Conservation (phyloP, 495 filamentous ascomycete species). For the Talaromyces wortmannii region DNA sequence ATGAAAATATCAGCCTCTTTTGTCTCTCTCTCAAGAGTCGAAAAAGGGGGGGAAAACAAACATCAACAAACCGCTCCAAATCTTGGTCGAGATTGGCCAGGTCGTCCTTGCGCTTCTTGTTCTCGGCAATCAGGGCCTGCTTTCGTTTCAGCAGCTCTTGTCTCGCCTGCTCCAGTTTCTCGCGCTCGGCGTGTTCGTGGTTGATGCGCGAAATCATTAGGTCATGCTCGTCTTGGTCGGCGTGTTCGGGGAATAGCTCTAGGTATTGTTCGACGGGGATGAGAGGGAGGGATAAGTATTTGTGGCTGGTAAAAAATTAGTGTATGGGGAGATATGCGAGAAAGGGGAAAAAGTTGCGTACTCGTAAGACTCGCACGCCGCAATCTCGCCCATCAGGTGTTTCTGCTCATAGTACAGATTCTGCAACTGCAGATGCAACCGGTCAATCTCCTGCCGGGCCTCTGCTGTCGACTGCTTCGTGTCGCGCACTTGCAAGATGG, state of each 20-base stretch:
- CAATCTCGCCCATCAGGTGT: conserved; percentile 84
- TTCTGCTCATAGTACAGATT: conserved; percentile 96
- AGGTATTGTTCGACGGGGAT: conserved; percentile 81
- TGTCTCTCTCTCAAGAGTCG: neutral
- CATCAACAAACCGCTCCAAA: conserved; percentile 83
- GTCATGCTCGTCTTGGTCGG: conserved; percentile 60
- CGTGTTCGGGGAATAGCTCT: conserved; percentile 65
- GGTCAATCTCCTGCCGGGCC: conserved; percentile 83
- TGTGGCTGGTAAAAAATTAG: conserved; percentile 54
- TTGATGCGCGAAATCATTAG: conserved; percentile 90
- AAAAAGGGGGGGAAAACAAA: conserved; percentile 11
- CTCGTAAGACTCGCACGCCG: conserved; percentile 88
- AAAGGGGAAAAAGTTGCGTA: conserved; percentile 36
- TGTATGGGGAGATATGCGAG: conserved; percentile 4
- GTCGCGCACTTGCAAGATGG: conserved; percentile 71
- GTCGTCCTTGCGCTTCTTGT: conserved; percentile 92
- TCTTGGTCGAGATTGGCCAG: conserved; percentile 81
- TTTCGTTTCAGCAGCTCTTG: conserved; percentile 85
- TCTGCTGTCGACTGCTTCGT: conserved; percentile 85
- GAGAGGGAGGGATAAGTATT: conserved; percentile 77
- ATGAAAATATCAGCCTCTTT: conserved; percentile 5
- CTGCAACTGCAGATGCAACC: conserved; percentile 84
- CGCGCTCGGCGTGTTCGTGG: conserved; percentile 80
- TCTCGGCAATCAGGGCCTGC: conserved; percentile 84
- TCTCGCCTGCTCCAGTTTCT: conserved; percentile 79